Base-by-base conservation (phyloP, 208 protist genomes). In the Leishmania arabica region DNA sequence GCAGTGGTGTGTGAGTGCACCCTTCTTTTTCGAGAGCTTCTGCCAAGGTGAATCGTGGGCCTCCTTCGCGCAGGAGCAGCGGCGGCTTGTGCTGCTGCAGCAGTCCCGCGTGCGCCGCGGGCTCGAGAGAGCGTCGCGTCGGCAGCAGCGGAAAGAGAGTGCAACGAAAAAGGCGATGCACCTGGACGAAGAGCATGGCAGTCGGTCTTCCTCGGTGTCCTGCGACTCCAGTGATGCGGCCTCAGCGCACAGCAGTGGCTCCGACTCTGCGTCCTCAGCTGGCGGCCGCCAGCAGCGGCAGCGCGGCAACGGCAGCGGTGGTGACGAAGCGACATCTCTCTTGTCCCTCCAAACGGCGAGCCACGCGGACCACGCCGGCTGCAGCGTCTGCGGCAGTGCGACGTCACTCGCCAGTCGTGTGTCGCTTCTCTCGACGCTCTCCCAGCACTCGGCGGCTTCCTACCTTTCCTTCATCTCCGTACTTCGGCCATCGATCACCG, bases 401-500 rank as follows among this genome's bases (percentile, higher is more conserved):
- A 82, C 90, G 42, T 95, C 94, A 9, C 81, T 94, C 40, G 86
- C 83, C 40, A 95, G 90, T 42, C 92, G 94, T 3, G 88, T 89
- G 17, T 96, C 92, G n/a, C 84, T 95, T n/a, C 87, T 98, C 37
- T 97, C 95, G 9, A 93, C 89, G 34, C 83, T 96, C 53, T 96
- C 93, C 8, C 89, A 89, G 77, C 77, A 87, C 47, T 97, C 93
- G 37, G 84, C 90, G 5, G 88, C 92, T 19, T 92, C 92, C 17
- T 98, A 96, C 78, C 76, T 91, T 19, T 90, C 88, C 40, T 98
- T 98, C 81, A 51, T 98, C 45, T 96, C 95, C 0, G 87, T 96
- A n/a, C 86, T 98, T 56, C 83, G 86, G 53, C 89, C 89, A 8
- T 90, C 87, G 56, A 84, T 49, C 72, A 34, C 75, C 53, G 78